Evolutionary conservation across 2,329 filamentous ascomycete species (phyloP).

Genomic region (Lasiodiplodia sp.): DNA sequence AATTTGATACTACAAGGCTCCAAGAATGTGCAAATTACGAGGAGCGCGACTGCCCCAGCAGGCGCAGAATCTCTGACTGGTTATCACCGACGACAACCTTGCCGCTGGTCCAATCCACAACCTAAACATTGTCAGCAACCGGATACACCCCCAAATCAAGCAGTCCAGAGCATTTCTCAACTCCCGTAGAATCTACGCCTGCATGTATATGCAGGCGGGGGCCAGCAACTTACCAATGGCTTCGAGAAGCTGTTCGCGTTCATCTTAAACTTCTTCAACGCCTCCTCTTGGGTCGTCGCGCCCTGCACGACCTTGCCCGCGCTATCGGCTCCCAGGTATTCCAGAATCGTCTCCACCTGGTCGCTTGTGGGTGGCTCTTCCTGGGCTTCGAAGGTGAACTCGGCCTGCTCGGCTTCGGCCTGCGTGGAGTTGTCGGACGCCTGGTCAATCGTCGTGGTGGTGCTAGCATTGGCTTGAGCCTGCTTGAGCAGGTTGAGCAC

Average conservation of each 20-base stretch:
- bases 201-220: background rate
- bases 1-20: background rate
- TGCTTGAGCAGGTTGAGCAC: slow-evolving; percentile 82
- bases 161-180: background rate
- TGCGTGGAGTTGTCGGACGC: slow-evolving; percentile 71
- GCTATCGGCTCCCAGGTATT: slow-evolving; percentile 74
- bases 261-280: slow-evolving; percentile 78
- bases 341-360: slow-evolving; percentile 83
- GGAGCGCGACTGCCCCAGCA: slow-evolving; percentile 66
- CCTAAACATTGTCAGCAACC: slow-evolving; percentile 30
- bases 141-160: background rate
- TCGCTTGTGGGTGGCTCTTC: slow-evolving; percentile 81
- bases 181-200: background rate
- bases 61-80: slow-evolving; percentile 87
- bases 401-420: slow-evolving; percentile 64
- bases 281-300: slow-evolving; percentile 77
- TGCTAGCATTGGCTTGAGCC: slow-evolving; percentile 72
- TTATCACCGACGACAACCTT: slow-evolving; percentile 78
- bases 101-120: slow-evolving; percentile 94
- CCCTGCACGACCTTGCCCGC: slow-evolving; percentile 74
- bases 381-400: slow-evolving; percentile 88
- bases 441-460: slow-evolving; percentile 76
- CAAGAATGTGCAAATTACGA: background rate
- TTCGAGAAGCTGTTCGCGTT: slow-evolving; percentile 72
- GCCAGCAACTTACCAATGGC: slow-evolving; percentile 70